Percentiles rank a stretch among this genome's conserved stretches.
These are phyloP conservation scores for Lactifluus echinatus DNA, from an alignment of 768 basidiomycete genomes.

Conservation along the genomic window DNA sequence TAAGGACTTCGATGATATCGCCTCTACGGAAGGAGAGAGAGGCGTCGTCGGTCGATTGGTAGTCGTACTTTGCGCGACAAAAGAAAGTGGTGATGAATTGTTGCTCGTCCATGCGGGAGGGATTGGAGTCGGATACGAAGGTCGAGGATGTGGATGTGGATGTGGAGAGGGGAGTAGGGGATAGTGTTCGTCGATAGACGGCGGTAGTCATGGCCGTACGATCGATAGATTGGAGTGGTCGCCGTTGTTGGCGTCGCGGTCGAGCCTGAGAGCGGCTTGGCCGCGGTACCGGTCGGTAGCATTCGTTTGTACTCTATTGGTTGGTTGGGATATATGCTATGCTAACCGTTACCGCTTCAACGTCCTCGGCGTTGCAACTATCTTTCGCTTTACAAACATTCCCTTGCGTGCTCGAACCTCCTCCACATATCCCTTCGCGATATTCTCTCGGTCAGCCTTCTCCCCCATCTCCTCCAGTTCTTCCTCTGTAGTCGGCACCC, in stretches of 20 bases:
- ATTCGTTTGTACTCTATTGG: too few species aligned
- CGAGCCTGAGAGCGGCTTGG: not conserved
- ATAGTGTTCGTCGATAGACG: not conserved
- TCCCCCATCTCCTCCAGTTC: constrained; percentile 96
- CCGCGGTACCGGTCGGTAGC: too few species aligned
- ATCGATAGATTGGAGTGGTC: not conserved
- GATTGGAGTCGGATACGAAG: constrained; percentile 4
- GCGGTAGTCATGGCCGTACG: constrained; percentile 3
- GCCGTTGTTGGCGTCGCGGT: not conserved
- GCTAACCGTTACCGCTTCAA: constrained; percentile 45
- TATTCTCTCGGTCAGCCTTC: constrained; percentile 86
- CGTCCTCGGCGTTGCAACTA: constrained; percentile 92
- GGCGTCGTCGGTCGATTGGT: constrained; percentile 77
- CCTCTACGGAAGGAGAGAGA: constrained; percentile 81
- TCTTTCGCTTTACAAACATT: constrained; percentile 90
- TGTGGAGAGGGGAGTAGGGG: not conserved
- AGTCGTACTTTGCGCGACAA: constrained; percentile 89
- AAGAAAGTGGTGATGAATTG: constrained; percentile 64
- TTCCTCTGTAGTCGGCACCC: constrained; percentile 96
- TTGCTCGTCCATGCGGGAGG: constrained; percentile 34
- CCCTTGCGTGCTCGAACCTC: constrained; percentile 86
- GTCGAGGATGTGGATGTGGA: not conserved
- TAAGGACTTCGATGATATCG: constrained; percentile 91
- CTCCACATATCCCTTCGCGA: constrained; percentile 94
- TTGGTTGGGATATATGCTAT: too few species aligned